phyloP scores from a whole-genome alignment of 2,329 filamentous ascomycete genomes.

The Phyllachora maydis region DNA sequence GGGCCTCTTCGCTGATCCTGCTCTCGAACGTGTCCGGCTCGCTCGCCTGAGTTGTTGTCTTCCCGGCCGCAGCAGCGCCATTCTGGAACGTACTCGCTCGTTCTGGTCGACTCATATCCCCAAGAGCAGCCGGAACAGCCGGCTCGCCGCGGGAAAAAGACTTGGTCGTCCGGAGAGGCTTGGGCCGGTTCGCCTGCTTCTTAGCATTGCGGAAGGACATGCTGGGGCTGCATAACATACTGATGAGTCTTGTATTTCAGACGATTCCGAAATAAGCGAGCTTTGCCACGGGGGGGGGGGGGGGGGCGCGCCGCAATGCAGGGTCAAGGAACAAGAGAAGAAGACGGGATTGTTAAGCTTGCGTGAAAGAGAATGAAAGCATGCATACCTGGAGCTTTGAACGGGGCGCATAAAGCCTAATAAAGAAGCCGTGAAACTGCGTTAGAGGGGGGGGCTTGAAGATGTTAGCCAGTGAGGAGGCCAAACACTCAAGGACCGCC shows the following conservation, averaged over 20 bases:
- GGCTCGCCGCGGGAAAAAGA: conserved; percentile 8
- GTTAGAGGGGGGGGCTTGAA: conserved; percentile 2
- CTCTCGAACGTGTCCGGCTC: conserved; percentile 22
- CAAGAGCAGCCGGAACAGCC: conserved; percentile 3
- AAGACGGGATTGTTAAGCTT: too few species aligned
- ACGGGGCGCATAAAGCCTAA: too few species aligned
- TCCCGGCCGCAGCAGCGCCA: conserved; percentile 8
- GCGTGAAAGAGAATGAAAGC: too few species aligned
- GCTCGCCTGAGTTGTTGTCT: conserved; percentile 4
- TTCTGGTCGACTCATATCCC: conserved; percentile 12
- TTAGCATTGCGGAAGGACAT: too few species aligned
- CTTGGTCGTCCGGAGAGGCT: conserved; percentile 9
- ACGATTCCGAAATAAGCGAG: too few species aligned
- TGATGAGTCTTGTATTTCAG: too few species aligned
- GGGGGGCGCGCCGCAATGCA: too few species aligned
- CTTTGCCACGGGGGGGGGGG: too few species aligned
- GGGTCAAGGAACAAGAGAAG: too few species aligned
- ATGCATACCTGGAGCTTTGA: too few species aligned
- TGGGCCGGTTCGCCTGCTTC: too few species aligned
- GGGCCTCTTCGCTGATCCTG: conserved; percentile 19
- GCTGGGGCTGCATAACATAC: too few species aligned
- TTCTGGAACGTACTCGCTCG: conserved; percentile 25
- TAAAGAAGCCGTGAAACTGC: conserved; percentile 5
- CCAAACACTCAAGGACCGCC: neutral
- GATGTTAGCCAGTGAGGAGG: conserved; percentile 2